A percentile compares a stretch with the other conserved stretches of the same genome.
phyloP scores from a whole-genome alignment of 306 rosid species.

The Castanospermum australe region DNA sequence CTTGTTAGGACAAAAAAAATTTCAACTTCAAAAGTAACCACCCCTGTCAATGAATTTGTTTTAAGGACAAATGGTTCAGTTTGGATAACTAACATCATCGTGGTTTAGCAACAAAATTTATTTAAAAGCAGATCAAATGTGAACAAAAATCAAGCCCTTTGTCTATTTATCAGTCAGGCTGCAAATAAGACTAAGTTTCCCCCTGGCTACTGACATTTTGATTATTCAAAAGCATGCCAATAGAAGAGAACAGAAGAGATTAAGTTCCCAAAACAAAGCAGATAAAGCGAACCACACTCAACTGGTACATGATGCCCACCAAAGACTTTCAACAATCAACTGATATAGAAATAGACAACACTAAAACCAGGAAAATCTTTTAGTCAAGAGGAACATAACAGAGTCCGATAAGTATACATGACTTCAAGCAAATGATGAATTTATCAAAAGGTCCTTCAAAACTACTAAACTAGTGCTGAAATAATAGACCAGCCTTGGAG shows the following conservation, averaged over 20 bases:
- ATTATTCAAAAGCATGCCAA: neutral
- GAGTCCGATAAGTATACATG: neutral
- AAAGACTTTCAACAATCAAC: neutral
- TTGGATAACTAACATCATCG: neutral
- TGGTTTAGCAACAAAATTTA: neutral
- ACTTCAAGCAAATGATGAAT: neutral
- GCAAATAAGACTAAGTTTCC: neutral
- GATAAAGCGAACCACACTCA: neutral
- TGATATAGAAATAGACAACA: neutral
- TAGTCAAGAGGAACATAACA: neutral
- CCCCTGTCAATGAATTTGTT: neutral
- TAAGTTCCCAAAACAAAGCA: neutral
- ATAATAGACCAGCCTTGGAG: neutral
- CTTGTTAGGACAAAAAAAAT: no score
- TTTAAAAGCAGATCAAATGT: neutral
- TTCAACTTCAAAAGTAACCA: no score
- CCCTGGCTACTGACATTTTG: neutral
- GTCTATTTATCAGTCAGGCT: neutral
- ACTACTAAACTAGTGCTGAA: neutral
- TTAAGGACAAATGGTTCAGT: neutral
- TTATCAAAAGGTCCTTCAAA: neutral
- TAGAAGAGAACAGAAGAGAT: neutral
- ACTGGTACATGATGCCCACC: neutral
- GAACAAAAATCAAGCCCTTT: neutral
- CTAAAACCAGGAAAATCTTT: neutral